These are phyloP conservation scores for Fusarium musae DNA, from an alignment of 2,329 filamentous ascomycete species.

Conservation along the genomic window DNA sequence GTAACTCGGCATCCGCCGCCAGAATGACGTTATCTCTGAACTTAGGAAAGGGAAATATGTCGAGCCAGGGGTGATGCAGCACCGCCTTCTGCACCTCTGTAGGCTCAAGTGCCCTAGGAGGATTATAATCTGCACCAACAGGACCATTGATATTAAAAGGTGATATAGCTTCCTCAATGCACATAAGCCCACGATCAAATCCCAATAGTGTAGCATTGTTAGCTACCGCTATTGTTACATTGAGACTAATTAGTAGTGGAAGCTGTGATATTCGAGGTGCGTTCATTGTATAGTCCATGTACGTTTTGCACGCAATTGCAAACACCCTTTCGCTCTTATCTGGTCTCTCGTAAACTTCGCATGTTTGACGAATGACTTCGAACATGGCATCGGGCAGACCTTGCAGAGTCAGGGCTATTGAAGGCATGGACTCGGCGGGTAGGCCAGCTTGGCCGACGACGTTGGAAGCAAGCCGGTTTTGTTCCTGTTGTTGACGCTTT, in stretches of 20 bases:
- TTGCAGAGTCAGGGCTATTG: neutral
- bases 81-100: neutral
- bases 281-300: slow-evolving; percentile 20
- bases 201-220: neutral
- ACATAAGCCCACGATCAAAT: neutral
- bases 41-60: slow-evolving; percentile 13
- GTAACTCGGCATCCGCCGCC: neutral
- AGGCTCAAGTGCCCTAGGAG: neutral
- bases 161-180: slow-evolving; percentile 3
- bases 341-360: neutral
- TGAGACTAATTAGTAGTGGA: slow-evolving; percentile 11
- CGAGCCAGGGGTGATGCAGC: slow-evolving; percentile 18
- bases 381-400: neutral
- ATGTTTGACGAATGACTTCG: neutral
- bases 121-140: neutral
- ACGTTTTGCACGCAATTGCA: slow-evolving; percentile 1
- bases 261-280: slow-evolving; percentile 3
- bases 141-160: slow-evolving; percentile 8
- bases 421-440: neutral
- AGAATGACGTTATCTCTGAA: slow-evolving; percentile 14
- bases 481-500: neutral
- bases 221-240: slow-evolving; percentile 16
- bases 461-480: neutral
- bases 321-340: slow-evolving; percentile 1
- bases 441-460: neutral